Evolutionary conservation across 495 filamentous ascomycete genomes (phyloP).

Genomic region (Neurospora sp.): DNA sequence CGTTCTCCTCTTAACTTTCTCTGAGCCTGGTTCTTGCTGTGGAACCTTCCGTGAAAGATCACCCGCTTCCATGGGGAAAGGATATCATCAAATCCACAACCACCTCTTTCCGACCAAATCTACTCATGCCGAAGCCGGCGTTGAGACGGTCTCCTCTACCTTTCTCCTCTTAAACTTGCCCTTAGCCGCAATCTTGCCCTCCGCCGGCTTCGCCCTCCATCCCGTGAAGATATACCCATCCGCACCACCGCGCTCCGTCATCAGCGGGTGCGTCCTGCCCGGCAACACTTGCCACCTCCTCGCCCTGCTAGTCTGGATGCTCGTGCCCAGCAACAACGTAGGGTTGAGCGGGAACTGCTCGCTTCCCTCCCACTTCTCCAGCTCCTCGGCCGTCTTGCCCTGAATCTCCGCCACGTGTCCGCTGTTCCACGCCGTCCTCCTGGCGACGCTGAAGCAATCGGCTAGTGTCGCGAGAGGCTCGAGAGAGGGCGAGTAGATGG

Average conservation of each 20-base stretch:
- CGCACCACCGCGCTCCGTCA: conserved; percentile 78
- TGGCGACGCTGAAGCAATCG: conserved; percentile 68
- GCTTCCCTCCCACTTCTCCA: conserved; percentile 42
- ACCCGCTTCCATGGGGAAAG: not conserved
- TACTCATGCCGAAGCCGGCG: conserved; percentile 12
- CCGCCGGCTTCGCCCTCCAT: conserved; percentile 65
- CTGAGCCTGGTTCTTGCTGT: not conserved
- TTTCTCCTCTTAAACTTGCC: conserved; percentile 61
- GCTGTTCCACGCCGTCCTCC: conserved; percentile 58
- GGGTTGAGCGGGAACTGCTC: conserved; percentile 78
- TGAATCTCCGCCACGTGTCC: conserved; percentile 25
- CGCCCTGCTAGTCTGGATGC: conserved; percentile 65
- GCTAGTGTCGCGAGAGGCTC: conserved; percentile 66
- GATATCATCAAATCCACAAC: not conserved
- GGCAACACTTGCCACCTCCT: conserved; percentile 85
- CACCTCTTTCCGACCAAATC: not conserved
- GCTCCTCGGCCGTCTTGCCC: conserved; percentile 27
- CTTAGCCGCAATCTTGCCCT: conserved; percentile 69
- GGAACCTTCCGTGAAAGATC: not conserved
- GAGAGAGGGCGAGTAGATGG: conserved; percentile 70
- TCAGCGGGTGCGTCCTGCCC: conserved; percentile 83
- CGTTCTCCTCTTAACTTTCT: not conserved
- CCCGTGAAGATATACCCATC: conserved; percentile 88
- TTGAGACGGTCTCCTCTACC: conserved; percentile 29
- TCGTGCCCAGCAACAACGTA: conserved; percentile 65